Percentiles rank a stretch among this genome's conserved stretches.
Conservation (phyloP, 1,284 basidiomycete species). For the Phlebopus sp. region DNA sequence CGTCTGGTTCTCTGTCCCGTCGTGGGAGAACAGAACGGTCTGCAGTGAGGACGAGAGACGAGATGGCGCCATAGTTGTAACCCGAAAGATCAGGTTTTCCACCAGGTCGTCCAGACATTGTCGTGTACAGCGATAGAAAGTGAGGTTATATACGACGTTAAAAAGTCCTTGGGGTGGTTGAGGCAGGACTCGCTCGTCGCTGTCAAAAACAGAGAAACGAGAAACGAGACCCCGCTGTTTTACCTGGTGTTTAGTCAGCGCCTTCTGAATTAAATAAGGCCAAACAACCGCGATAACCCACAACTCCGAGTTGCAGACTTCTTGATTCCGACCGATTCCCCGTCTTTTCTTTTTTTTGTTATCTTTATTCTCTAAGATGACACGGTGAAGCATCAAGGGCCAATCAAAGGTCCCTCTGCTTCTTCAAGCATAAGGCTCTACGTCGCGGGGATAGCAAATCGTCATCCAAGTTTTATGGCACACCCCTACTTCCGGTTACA, state of each 20-base stretch:
- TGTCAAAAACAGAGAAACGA: constrained; percentile 3
- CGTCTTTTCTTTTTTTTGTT: no score
- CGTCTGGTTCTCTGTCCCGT: constrained; percentile 92
- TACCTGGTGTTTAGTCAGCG: constrained; percentile 17
- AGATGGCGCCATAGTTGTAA: constrained; percentile 90
- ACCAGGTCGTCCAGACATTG: constrained; percentile 43
- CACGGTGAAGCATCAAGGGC: not conserved
- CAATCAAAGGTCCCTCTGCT: no score
- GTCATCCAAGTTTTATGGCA: not conserved
- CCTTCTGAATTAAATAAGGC: constrained; percentile 19
- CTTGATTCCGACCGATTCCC: no score
- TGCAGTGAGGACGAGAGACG: constrained; percentile 82
- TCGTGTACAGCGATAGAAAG: not conserved
- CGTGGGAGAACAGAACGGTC: constrained; percentile 74
- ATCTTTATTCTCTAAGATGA: no score
- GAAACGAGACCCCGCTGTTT: not conserved
- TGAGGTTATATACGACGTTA: not conserved
- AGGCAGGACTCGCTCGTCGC: constrained; percentile 12
- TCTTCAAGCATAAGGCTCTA: no score
- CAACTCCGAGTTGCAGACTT: no score
- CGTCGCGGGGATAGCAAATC: no score
- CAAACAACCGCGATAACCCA: constrained; percentile 16
- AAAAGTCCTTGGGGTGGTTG: constrained; percentile 1
- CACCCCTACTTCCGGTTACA: no score
- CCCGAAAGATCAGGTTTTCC: constrained; percentile 76